Evolutionary conservation across 164 flowering plant genomes (phyloP).

Genomic region (Annona squamosa): DNA sequence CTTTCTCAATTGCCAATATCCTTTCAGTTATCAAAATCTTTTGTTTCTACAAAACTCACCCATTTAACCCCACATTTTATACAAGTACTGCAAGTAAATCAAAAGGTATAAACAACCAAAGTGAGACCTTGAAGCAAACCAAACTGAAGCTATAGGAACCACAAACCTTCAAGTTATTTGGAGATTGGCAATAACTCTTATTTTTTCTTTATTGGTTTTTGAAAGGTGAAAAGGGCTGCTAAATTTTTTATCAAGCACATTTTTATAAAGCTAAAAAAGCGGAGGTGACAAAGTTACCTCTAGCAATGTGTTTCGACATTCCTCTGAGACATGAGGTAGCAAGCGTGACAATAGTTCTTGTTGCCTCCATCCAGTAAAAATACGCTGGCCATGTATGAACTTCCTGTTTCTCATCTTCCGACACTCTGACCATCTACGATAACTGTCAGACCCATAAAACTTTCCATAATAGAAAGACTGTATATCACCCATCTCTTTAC

Average conservation of each 20-base stretch:
- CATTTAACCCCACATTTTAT: neutral
- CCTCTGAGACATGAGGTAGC: constrained; percentile 39
- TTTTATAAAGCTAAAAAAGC: no score
- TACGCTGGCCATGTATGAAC: constrained; percentile 47
- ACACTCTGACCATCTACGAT: constrained; percentile 65
- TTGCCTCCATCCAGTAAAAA: constrained; percentile 75
- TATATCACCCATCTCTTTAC: constrained; percentile 56
- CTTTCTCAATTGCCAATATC: neutral
- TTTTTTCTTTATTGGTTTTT: no score
- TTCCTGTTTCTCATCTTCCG: constrained; percentile 51
- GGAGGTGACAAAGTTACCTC: constrained; percentile 45
- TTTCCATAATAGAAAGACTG: constrained; percentile 70
- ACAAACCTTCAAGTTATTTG: neutral
- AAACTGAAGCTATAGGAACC: neutral
- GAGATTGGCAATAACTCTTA: neutral
- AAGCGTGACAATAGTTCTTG: constrained; percentile 72
- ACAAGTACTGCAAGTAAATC: neutral
- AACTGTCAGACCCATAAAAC: constrained; percentile 49
- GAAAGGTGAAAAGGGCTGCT: neutral
- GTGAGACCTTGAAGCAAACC: neutral
- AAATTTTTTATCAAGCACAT: neutral
- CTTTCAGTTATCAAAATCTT: neutral
- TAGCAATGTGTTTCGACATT: constrained; percentile 28
- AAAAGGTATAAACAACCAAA: no score
- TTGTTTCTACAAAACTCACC: neutral